These are phyloP conservation scores for Rhynchosporium agropyri DNA, from an alignment of 2,329 filamentous ascomycete species.

Conservation along the genomic window DNA sequence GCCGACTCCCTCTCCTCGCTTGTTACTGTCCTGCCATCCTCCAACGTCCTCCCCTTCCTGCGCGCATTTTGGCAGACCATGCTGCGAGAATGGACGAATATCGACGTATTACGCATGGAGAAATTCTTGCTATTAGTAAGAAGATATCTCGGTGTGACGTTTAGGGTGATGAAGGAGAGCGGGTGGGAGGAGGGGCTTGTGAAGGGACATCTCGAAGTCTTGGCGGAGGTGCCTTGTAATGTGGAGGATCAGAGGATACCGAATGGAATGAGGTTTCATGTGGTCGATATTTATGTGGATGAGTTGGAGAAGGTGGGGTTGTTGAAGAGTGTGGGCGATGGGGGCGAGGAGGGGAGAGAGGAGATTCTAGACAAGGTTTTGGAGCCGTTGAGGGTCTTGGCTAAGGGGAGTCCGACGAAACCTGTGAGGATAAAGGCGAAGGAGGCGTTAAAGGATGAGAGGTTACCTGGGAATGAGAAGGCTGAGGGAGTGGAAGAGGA, in stretches of 20 bases:
- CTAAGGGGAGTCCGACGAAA: slow-evolving; percentile 64
- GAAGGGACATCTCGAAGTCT: slow-evolving; percentile 49
- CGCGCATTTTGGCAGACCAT: slow-evolving; percentile 73
- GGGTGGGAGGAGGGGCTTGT: slow-evolving; percentile 46
- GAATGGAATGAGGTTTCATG: slow-evolving; percentile 83
- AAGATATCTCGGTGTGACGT: slow-evolving; percentile 73
- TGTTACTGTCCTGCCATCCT: slow-evolving; percentile 57
- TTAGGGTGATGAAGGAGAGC: slow-evolving; percentile 49
- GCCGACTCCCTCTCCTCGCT: slow-evolving; percentile 76
- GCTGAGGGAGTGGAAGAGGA: slow-evolving; percentile 43
- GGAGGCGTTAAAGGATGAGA: slow-evolving; percentile 73
- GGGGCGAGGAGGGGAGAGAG: slow-evolving; percentile 42
- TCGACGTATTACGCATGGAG: slow-evolving; percentile 80
- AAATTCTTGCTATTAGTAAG: slow-evolving; percentile 89
- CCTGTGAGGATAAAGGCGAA: slow-evolving; percentile 69
- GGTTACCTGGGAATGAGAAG: slow-evolving; percentile 65
- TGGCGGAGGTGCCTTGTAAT: slow-evolving; percentile 50
- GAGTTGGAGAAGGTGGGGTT: slow-evolving; percentile 75
- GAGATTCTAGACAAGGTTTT: slow-evolving; percentile 46
- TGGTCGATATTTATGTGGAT: slow-evolving; percentile 89
- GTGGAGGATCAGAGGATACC: slow-evolving; percentile 58
- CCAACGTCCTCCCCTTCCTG: slow-evolving; percentile 52
- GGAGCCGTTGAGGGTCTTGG: slow-evolving; percentile 49
- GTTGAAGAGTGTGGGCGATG: slow-evolving; percentile 42
- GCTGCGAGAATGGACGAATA: slow-evolving; percentile 67